Evolutionary conservation across 306 rosid species (phyloP).

Genomic region (Cicer arietinum): DNA sequence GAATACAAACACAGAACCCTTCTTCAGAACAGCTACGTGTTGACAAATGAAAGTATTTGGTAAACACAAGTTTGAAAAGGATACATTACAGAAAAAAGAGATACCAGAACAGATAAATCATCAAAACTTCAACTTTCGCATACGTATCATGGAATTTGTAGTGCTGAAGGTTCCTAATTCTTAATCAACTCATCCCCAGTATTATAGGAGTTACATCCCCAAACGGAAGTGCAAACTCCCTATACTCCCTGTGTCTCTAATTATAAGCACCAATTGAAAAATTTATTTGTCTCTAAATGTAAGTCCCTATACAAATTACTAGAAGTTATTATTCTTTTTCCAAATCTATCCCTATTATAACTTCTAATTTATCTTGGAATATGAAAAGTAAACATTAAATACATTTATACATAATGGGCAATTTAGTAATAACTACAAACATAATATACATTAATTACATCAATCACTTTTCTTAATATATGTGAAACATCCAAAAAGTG

Average conservation of each 20-base stretch:
- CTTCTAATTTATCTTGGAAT: too few species aligned
- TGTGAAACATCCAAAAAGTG: too few species aligned
- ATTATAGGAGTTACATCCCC: not conserved
- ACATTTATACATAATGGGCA: too few species aligned
- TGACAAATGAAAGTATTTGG: conserved; percentile 36
- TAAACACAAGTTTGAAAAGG: conserved; percentile 12
- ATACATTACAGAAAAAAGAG: conserved; percentile 10
- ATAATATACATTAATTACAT: not conserved
- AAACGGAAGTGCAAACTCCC: conserved; percentile 9
- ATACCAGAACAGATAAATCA: conserved; percentile 16
- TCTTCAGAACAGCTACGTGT: conserved; percentile 84
- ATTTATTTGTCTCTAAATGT: not conserved
- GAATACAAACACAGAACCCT: conserved; percentile 65
- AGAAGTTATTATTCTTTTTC: too few species aligned
- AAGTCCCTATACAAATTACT: too few species aligned
- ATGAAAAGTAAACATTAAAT: too few species aligned
- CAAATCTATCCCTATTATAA: too few species aligned
- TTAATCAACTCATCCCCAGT: conserved; percentile 10
- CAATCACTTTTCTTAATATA: too few species aligned
- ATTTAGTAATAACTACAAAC: too few species aligned
- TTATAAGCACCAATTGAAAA: not conserved
- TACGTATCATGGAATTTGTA: not conserved
- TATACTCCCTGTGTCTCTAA: too few species aligned
- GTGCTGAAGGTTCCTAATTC: not conserved
- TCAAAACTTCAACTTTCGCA: conserved; percentile 23